A percentile compares a stretch with the other conserved stretches of the same genome.
Conservation (phyloP, 805 yeast species). For the Ogataea methanolica region DNA sequence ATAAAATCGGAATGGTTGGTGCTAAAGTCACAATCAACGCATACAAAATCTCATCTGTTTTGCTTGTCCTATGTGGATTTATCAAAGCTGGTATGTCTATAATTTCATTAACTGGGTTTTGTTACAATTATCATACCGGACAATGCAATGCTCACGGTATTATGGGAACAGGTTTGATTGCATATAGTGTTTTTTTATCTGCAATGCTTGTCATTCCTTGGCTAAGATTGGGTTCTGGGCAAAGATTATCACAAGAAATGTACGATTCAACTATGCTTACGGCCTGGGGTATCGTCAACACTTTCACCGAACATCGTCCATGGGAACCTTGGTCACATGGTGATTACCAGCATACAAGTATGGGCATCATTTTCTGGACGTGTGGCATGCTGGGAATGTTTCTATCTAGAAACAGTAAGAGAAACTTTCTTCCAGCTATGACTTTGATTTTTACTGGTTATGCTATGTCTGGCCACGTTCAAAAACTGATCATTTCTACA, state of each 20-base stretch:
- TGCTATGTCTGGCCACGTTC: conserved; percentile 90
- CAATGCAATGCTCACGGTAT: conserved; percentile 97
- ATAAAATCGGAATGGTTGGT: conserved; percentile 36
- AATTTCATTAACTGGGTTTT: conserved; percentile 80
- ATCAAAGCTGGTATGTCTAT: conserved; percentile 77
- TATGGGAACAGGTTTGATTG: conserved; percentile 87
- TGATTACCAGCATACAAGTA: conserved; percentile 90
- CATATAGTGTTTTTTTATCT: conserved; percentile 69
- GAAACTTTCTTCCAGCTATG: conserved; percentile 77
- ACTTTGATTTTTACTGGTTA: conserved; percentile 86
- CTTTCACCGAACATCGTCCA: conserved; percentile 87
- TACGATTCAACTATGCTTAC: conserved; percentile 80
- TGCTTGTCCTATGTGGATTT: conserved; percentile 61
- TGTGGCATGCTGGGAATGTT: conserved; percentile 86
- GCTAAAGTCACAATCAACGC: conserved; percentile 28
- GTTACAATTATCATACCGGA: conserved; percentile 79
- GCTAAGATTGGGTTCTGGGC: conserved; percentile 49
- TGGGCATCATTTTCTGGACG: conserved; percentile 97
- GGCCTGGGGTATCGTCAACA: conserved; percentile 87
- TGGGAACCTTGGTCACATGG: conserved; percentile 96
- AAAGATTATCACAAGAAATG: conserved; percentile 69
- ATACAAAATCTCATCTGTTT: conserved; percentile 44
- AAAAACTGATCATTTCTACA: conserved; percentile 70
- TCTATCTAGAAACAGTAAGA: conserved; percentile 59
- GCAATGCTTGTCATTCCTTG: conserved; percentile 70